phyloP scores from a whole-genome alignment of 257 asterid genomes.

The Lithospermum erythrorhizon region DNA sequence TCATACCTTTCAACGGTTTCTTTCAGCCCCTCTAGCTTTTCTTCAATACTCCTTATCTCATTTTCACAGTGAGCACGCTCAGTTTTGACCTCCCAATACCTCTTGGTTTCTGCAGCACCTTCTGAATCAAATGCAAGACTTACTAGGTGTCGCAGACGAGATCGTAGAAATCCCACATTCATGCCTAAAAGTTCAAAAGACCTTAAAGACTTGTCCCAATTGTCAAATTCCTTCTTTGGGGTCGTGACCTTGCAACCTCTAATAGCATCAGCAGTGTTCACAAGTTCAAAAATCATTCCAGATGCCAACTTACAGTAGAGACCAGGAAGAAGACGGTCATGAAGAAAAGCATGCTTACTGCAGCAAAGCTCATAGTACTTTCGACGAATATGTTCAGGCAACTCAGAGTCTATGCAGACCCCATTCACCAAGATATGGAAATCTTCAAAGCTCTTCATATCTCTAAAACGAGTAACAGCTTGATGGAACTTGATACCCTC shows the following conservation, averaged over 20 bases:
- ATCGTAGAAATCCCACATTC: constrained; percentile 46
- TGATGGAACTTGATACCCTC: constrained; percentile 39
- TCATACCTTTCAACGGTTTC: constrained; percentile 25
- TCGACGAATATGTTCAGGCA: constrained; percentile 34
- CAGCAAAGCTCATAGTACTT: constrained; percentile 54
- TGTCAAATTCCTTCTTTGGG: constrained; percentile 44
- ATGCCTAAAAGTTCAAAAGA: constrained; percentile 67
- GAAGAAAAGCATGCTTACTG: constrained; percentile 43
- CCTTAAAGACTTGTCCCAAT: constrained; percentile 59
- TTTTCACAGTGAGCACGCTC: constrained; percentile 25
- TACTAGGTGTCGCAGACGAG: constrained; percentile 31
- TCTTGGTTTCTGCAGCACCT: constrained; percentile 31
- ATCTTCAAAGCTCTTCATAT: constrained; percentile 39
- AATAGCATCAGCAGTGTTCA: constrained; percentile 37
- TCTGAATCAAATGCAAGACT: constrained; percentile 42
- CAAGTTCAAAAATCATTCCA: constrained; percentile 44
- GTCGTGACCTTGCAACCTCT: constrained; percentile 41
- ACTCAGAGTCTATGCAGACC: constrained; percentile 46
- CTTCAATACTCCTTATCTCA: constrained; percentile 35
- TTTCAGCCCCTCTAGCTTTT: constrained; percentile 38
- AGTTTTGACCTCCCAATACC: constrained; percentile 33
- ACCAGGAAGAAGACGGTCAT: constrained; percentile 48
- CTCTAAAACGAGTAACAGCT: constrained; percentile 29
- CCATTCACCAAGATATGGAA: constrained; percentile 56
- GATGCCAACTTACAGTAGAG: constrained; percentile 50